Conservation (phyloP, 2,329 filamentous ascomycete genomes). For the Verticillium klebahnii region DNA sequence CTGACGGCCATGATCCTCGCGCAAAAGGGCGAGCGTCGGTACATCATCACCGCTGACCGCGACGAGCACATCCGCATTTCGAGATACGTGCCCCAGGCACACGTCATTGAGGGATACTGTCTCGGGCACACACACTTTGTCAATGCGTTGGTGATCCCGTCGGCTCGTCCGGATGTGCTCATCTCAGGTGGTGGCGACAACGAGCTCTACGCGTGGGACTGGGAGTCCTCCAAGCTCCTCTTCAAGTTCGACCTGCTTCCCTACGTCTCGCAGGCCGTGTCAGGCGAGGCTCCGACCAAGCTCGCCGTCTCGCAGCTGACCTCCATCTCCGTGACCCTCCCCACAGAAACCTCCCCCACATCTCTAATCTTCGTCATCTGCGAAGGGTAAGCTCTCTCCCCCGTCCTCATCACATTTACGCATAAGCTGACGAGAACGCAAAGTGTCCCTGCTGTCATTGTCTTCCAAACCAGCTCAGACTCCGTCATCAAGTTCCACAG, state of each 20-base stretch:
- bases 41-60: constrained; percentile 53
- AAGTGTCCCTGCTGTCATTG: constrained; percentile 59
- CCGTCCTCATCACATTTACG: background rate
- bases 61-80: constrained; percentile 83
- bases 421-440: constrained; percentile 12
- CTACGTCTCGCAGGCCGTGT: constrained; percentile 31
- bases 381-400: constrained; percentile 36
- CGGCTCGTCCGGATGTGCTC: constrained; percentile 53
- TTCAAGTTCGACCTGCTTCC: constrained; percentile 48
- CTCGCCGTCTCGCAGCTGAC: constrained; percentile 43
- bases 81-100: constrained; percentile 72
- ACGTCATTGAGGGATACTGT: constrained; percentile 87
- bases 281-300: constrained; percentile 21
- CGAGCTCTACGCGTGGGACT: constrained; percentile 77
- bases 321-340: constrained; percentile 17
- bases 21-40: constrained; percentile 34
- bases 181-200: constrained; percentile 86
- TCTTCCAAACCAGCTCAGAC: constrained; percentile 45
- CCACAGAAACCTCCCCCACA: background rate
- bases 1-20: constrained; percentile 69
- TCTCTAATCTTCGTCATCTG: constrained; percentile 31
- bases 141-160: constrained; percentile 65
- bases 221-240: constrained; percentile 54
- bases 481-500: constrained; percentile 42
- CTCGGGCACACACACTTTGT: constrained; percentile 86